phyloP scores from a whole-genome alignment of 257 asterid genomes.

The Scutellaria minor region DNA sequence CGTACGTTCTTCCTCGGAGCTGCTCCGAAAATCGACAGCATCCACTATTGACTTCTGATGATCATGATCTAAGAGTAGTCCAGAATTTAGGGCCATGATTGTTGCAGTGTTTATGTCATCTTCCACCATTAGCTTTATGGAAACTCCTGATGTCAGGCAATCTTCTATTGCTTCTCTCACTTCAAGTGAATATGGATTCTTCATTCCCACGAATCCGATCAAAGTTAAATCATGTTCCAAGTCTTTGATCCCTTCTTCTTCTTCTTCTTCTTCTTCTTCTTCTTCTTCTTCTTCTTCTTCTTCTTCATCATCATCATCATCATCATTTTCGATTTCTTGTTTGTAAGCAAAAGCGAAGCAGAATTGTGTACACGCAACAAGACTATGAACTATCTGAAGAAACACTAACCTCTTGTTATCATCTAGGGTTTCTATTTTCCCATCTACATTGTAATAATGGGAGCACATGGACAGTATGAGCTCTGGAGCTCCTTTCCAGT shows the following conservation, averaged over 20 bases:
- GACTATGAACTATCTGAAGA: constrained; percentile 10
- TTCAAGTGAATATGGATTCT: constrained; percentile 40
- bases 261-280: constrained; percentile 17
- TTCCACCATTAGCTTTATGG: constrained; percentile 42
- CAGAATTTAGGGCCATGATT: constrained; percentile 46
- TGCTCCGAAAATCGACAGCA: constrained; percentile 39
- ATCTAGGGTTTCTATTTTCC: constrained; percentile 44
- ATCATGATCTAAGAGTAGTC: constrained; percentile 43
- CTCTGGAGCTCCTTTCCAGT: constrained; percentile 46
- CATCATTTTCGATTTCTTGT: background rate
- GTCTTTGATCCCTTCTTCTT: background rate
- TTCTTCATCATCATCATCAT: background rate
- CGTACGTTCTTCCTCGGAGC: constrained; percentile 34
- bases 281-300: background rate
- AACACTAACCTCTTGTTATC: constrained; percentile 29
- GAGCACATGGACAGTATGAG: constrained; percentile 40
- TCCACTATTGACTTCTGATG: constrained; percentile 32
- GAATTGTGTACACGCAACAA: background rate
- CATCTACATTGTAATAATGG: constrained; percentile 40
- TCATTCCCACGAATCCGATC: constrained; percentile 44
- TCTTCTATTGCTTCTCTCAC: constrained; percentile 38
- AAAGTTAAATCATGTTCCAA: constrained; percentile 30
- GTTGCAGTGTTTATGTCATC: constrained; percentile 42
- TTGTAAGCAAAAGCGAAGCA: constrained; percentile 49
- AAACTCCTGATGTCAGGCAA: constrained; percentile 34